Evolutionary conservation across 495 filamentous ascomycete species (phyloP).

Genomic region (Pyrenula massariospora): DNA sequence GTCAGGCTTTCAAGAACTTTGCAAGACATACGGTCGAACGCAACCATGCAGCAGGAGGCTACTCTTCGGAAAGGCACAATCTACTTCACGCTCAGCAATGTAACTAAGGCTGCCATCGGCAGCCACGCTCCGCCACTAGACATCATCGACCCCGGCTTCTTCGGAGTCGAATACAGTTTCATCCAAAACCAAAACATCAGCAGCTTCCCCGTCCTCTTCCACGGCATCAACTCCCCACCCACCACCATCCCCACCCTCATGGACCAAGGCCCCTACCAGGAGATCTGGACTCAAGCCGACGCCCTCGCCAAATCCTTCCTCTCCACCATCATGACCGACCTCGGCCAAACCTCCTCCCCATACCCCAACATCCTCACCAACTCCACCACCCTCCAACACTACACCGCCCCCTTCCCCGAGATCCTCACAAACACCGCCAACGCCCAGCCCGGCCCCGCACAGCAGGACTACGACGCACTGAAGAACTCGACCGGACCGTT

Average conservation of each 20-base stretch:
- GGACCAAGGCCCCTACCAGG: background rate
- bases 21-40: constrained; percentile 1
- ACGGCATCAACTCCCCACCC: background rate
- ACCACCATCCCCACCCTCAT: background rate
- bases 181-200: background rate
- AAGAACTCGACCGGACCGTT: constrained; percentile 6
- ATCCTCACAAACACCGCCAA: constrained; percentile 2
- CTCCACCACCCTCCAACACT: constrained; percentile 8
- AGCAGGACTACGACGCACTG: constrained; percentile 6
- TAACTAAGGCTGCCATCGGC: background rate
- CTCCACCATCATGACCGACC: constrained; percentile 16
- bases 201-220: background rate
- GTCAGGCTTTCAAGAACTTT: background rate
- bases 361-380: constrained; percentile 15
- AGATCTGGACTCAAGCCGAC: background rate
- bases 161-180: constrained; percentile 3
- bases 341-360: constrained; percentile 10
- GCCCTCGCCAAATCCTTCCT: constrained; percentile 12
- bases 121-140: background rate
- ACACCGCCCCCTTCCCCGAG: constrained; percentile 10
- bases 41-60: background rate
- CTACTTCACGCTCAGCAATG: background rate
- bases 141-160: constrained; percentile 4
- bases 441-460: constrained; percentile 3
- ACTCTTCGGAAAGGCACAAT: background rate